Evolutionary conservation across 2,329 filamentous ascomycete species (phyloP), one percentile per base, ranked within the genome.

Genomic region (Arthrinium phaeospermum): DNA sequence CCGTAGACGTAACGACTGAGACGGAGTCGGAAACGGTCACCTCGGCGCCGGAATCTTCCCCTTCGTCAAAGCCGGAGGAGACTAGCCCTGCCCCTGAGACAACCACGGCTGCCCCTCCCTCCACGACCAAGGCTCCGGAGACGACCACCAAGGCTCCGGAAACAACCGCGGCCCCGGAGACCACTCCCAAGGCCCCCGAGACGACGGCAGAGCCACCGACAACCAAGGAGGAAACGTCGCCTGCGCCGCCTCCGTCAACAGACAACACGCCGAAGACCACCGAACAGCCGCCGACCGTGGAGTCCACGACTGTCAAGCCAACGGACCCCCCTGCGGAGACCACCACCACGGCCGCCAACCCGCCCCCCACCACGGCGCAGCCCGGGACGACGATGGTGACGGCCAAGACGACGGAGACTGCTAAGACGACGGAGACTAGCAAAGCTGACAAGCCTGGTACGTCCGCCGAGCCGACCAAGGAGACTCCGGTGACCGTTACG

Each of bases 371-470:
- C 30, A n/a, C 73, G 14, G 61, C 71, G 19, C 71, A 72, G 24
- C 61, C 74, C 34, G 57, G 19, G 30, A 45, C 72, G 61, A 70
- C 72, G 44, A 73, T 76, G 47, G 70, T 77, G 30, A 73, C 76
- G 45, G 70, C 75, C 7, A 73, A 77, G 24, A 77, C 80, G 41
- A 73, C 77, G 47, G 70, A 77, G 30, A 73, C 77, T 57, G 74
- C 77, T 8, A 73, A 77, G 27, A 77, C 80, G 37, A 73, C 77
- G 45, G 70, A 77, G 34, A 73, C 77, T 51, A 71, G 75, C 49
- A 69, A 71, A n/a, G 61, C 72, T 64, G 68, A 70, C 16, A 72
- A 74, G 49, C 72, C 77, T 77, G 80, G 77, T 81, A 79, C 76
- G 79, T 83, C 77, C 45, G 72, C 76, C 41, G 76, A 68, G 71